These are phyloP conservation scores for Rhinocladiella mackenziei DNA, from an alignment of 2,329 filamentous ascomycete genomes.

Conservation along the genomic window DNA sequence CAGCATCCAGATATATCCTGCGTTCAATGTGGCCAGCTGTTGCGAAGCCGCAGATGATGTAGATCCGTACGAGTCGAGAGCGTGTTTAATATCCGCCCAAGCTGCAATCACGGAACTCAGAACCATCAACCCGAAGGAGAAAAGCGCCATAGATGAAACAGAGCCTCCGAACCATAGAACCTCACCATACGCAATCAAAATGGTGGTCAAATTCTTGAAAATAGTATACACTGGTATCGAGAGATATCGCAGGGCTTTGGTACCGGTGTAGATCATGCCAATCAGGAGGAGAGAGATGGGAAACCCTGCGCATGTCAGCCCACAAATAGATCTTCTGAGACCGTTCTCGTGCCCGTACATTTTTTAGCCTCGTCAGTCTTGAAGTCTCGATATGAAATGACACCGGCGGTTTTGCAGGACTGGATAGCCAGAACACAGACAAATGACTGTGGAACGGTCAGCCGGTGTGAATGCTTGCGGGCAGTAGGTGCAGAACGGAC, in stretches of 20 bases:
- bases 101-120: conserved; percentile 89
- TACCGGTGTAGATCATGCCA: conserved; percentile 98
- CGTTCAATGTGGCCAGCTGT: conserved; percentile 83
- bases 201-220: conserved; percentile 99
- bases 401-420: conserved; percentile 70
- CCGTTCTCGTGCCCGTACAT: no score
- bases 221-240: conserved; percentile 99
- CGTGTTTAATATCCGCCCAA: conserved; percentile 93
- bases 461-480: conserved; percentile 1
- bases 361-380: conserved; percentile 85
- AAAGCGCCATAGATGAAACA: conserved; percentile 78
- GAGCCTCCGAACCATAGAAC: conserved; percentile 96
- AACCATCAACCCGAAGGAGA: conserved; percentile 96
- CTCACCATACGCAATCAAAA: conserved; percentile 96
- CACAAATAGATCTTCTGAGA: no score
- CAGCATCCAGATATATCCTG: conserved; percentile 96
- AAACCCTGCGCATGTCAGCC: conserved; percentile 68
- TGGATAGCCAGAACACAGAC: conserved; percentile 85
- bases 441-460: conserved; percentile 60
- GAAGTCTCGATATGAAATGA: conserved; percentile 82
- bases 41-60: conserved; percentile 54
- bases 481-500: conserved; percentile 54
- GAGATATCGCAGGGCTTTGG: conserved; percentile 91
- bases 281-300: conserved; percentile 93
- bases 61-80: conserved; percentile 60